Evolutionary conservation across 805 yeast species (phyloP).

Genomic region (Kuraishia piskuri): DNA sequence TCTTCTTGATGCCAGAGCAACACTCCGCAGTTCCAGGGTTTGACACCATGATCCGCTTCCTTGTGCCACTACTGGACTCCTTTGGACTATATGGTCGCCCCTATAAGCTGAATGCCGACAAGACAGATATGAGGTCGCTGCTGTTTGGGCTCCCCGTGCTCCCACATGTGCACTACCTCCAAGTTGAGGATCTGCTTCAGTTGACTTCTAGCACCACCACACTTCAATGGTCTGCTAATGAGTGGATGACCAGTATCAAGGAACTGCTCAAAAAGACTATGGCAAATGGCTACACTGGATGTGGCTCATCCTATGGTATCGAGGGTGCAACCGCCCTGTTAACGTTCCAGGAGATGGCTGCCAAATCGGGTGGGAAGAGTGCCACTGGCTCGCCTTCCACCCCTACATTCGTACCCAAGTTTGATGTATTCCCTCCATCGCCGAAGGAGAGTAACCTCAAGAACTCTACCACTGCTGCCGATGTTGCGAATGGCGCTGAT

Average conservation of each 20-base stretch:
- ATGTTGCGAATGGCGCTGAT: background rate
- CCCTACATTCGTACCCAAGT: slow-evolving; percentile 25
- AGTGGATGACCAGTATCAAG: slow-evolving; percentile 53
- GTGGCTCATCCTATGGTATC: slow-evolving; percentile 62
- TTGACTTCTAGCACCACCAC: slow-evolving; percentile 25
- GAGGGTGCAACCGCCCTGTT: slow-evolving; percentile 38
- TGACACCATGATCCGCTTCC: slow-evolving; percentile 76
- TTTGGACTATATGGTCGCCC: slow-evolving; percentile 82
- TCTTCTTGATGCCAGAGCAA: slow-evolving; percentile 76
- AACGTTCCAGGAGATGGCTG: background rate
- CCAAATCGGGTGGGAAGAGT: slow-evolving; percentile 5
- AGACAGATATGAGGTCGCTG: slow-evolving; percentile 53
- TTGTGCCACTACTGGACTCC: slow-evolving; percentile 68
- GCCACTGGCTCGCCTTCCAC: slow-evolving; percentile 24
- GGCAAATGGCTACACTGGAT: slow-evolving; percentile 60
- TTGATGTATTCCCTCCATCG: background rate
- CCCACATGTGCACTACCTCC: slow-evolving; percentile 68
- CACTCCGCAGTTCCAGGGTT: slow-evolving; percentile 79
- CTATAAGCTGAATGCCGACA: slow-evolving; percentile 63
- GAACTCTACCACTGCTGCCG: background rate
- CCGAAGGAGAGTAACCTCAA: background rate
- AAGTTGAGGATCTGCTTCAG: slow-evolving; percentile 47
- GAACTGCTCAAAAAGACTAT: slow-evolving; percentile 46
- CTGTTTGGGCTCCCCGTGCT: slow-evolving; percentile 78
- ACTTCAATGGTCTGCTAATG: slow-evolving; percentile 42